phyloP scores from a whole-genome alignment of 1,284 basidiomycete species.

The Entoloma clypeatum region DNA sequence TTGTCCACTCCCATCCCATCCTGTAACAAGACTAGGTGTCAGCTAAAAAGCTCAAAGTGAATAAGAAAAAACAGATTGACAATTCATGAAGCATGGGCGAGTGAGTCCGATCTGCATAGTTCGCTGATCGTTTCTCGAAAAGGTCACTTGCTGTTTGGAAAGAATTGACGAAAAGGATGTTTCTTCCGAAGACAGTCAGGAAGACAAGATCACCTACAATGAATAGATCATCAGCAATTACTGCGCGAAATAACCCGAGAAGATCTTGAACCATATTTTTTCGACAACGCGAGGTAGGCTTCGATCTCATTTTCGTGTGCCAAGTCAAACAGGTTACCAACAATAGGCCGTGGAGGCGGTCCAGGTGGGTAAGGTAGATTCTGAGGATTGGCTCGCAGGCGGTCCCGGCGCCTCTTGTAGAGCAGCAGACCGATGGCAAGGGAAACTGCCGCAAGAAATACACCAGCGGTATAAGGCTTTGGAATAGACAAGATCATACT shows the following conservation, averaged over 20 bases:
- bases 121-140: slow-evolving; percentile 42
- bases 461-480: slow-evolving; percentile 1
- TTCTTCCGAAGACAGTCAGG: slow-evolving; percentile 38
- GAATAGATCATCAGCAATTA: background rate
- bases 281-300: slow-evolving; percentile 32
- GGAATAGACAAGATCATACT: background rate
- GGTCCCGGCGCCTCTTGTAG: slow-evolving; percentile 12
- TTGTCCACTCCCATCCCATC: slow-evolving; percentile 51
- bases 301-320: slow-evolving; percentile 33
- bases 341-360: slow-evolving; percentile 38
- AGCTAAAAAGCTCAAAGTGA: slow-evolving; percentile 1
- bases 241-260: background rate
- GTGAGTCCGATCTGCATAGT: slow-evolving; percentile 40
- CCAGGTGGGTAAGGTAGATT: slow-evolving; percentile 40
- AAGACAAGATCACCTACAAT: slow-evolving; percentile 40
- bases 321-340: slow-evolving; percentile 45
- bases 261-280: slow-evolving; percentile 35
- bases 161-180: slow-evolving; percentile 42
- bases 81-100: slow-evolving; percentile 33
- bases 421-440: slow-evolving; percentile 7
- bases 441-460: too few relatives aligned
- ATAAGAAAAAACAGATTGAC: slow-evolving; percentile 19
- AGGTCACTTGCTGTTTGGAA: slow-evolving; percentile 38
- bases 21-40: slow-evolving; percentile 22
- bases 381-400: slow-evolving; percentile 16